phyloP scores from a whole-genome alignment of 495 filamentous ascomycete genomes.

The Penicillium bovifimosum region DNA sequence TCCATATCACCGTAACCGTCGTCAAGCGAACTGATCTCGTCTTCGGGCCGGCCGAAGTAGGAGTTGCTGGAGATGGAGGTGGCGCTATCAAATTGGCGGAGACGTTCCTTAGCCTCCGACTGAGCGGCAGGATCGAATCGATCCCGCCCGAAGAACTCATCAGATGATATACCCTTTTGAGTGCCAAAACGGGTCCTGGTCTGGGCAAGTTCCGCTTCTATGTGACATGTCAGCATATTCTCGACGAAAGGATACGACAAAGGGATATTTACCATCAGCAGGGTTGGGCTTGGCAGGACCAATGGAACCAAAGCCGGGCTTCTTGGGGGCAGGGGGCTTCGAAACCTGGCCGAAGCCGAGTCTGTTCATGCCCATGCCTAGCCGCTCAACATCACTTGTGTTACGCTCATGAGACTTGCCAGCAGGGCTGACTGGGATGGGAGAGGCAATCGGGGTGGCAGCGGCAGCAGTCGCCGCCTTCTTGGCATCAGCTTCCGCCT shows the following conservation, averaged over 20 bases:
- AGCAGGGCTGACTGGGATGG: constrained; percentile 68
- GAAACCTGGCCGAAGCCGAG: constrained; percentile 84
- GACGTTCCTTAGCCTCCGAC: constrained; percentile 76
- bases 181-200: constrained; percentile 56
- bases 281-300: constrained; percentile 53
- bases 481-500: constrained; percentile 53
- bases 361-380: constrained; percentile 84
- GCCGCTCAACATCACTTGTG: constrained; percentile 75
- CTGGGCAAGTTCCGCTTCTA: constrained; percentile 39
- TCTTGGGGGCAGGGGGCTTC: constrained; percentile 64
- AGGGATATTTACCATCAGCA: constrained; percentile 58
- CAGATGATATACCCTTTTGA: constrained; percentile 95
- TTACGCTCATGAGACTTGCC: constrained; percentile 47
- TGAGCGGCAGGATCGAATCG: constrained; percentile 73
- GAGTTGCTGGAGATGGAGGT: constrained; percentile 88
- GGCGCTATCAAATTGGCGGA: constrained; percentile 90
- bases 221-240: constrained; percentile 1
- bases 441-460: constrained; percentile 56
- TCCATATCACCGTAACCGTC: constrained; percentile 80
- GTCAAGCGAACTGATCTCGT: constrained; percentile 56
- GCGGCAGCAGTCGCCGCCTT: constrained; percentile 45
- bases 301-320: constrained; percentile 83
- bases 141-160: constrained; percentile 95
- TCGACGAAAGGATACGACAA: neutral
- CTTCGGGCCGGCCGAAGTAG: constrained; percentile 89